Evolutionary conservation across 2,329 filamentous ascomycete genomes (phyloP), one percentile per base, ranked within the genome.

Genomic region (Rhynchosporium secalis): DNA sequence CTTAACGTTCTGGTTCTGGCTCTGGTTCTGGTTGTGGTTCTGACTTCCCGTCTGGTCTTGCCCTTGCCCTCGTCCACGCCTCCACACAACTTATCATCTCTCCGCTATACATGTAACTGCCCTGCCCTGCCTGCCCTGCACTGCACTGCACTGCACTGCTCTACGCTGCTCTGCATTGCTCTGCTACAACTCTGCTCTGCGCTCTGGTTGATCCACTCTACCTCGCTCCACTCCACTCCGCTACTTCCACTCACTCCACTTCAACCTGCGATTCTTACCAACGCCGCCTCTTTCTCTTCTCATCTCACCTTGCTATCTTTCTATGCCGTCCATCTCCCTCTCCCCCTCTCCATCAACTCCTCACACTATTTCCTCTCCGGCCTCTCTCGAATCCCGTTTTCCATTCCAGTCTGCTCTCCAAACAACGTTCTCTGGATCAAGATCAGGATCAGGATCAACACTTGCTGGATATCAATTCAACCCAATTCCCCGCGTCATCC

Each of bases 401-500:
- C 10, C n/a, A 20, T 7, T 46, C 38, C 13, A 28, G 7, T 15
- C 26, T 31, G 9, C 40, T 20, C 26, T 20, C 15, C 43, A 15
- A 26, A 15, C n/a, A 10, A 20, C 20, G 20, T 1, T 20, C 20
- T 20, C 20, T 20, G 20, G 20, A 1, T 20, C 20, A 20, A 20
- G 20, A 13, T 41, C 15, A 10, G 28, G 13, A 45, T 29, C 28
- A 36, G 13, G 3, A 36, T n/a, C n/a, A 8, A 40, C 31, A n/a
- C 29, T 31, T 15, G 4, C 10, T 31, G 56, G 31, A 26, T 33
- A 38, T 31, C 43, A 58, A 36, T 47, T 31, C 43, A 58, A 33
- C 31, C 48, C 57, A 46, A 55, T 56, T 55, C 54, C 61, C 47
- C 29, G 13, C 56, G 48, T 43, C 12, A 6, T 20, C 28, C 6